Conservation (phyloP, 139 green algal species). For the Pseudopediastrum boryanum region DNA sequence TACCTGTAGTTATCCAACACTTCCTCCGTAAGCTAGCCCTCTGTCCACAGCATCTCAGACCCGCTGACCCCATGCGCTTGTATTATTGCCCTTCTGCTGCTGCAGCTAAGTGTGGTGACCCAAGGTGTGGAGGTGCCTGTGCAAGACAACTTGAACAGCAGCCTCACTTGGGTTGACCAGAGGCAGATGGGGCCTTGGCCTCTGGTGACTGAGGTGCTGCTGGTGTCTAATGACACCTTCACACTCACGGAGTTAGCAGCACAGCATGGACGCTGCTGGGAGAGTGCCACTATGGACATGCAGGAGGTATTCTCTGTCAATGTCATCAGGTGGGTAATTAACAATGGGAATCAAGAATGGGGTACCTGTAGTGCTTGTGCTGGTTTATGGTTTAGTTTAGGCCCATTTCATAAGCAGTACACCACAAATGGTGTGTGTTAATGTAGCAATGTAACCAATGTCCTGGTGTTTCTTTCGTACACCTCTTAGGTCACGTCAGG, state of each 20-base stretch:
- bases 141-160: slow-evolving; percentile 17
- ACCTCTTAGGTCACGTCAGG: too few relatives aligned
- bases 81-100: too few relatives aligned
- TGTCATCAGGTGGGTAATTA: slow-evolving; percentile 3
- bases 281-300: slow-evolving; percentile 20
- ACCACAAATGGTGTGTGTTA: too few relatives aligned
- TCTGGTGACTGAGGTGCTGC: not conserved
- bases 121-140: not conserved
- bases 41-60: not conserved
- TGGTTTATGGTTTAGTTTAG: too few relatives aligned
- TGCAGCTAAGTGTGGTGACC: too few relatives aligned
- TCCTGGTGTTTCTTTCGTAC: too few relatives aligned
- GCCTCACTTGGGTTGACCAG: not conserved
- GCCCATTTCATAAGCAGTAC: too few relatives aligned
- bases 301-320: not conserved
- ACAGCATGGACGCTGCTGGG: not conserved
- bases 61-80: too few relatives aligned
- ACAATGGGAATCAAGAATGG: not conserved
- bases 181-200: not conserved
- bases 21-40: not conserved
- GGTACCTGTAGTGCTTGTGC: not conserved
- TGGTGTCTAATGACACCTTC: slow-evolving; percentile 26
- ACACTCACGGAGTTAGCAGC: slow-evolving; percentile 14
- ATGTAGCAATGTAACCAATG: too few relatives aligned
- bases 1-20: not conserved